Percentiles rank a stretch among this genome's conserved stretches.
Evolutionary conservation across 176 grass and related monocot species (phyloP).

Genomic region (Pharus latifolius): DNA sequence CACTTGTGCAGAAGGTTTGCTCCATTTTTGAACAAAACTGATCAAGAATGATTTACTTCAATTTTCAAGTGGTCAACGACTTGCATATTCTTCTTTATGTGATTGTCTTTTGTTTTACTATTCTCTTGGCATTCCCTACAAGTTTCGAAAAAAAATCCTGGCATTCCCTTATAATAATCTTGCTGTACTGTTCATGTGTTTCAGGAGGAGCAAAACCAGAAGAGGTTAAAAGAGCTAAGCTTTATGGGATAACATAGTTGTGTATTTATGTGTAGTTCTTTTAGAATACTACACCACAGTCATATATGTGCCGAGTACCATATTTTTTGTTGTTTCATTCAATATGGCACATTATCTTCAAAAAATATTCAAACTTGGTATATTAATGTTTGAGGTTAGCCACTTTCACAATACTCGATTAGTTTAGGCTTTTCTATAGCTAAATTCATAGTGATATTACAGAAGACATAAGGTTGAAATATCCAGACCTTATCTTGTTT

Average conservation of each 20-base stretch:
- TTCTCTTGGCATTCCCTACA: neutral
- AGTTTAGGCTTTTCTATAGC: no score
- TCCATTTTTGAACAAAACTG: neutral
- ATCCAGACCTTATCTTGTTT: no score
- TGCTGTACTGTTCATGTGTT: no score
- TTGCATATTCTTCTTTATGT: neutral
- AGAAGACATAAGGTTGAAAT: no score
- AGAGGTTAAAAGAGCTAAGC: constrained; percentile 70
- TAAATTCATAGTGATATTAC: no score
- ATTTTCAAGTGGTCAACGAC: neutral
- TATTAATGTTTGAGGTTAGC: neutral
- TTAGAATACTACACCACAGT: no score
- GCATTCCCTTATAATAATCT: no score
- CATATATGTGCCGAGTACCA: neutral
- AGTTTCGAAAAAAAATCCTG: neutral
- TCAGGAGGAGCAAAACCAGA: constrained; percentile 61
- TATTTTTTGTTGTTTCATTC: neutral
- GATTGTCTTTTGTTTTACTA: neutral
- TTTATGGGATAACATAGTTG: neutral
- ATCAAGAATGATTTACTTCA: neutral
- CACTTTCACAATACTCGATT: neutral
- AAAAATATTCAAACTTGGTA: neutral
- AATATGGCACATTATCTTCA: neutral
- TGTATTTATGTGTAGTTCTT: neutral
- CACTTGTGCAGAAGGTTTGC: neutral